Conservation (phyloP, 2,329 filamentous ascomycete species). For the Cladorrhinum sp. region DNA sequence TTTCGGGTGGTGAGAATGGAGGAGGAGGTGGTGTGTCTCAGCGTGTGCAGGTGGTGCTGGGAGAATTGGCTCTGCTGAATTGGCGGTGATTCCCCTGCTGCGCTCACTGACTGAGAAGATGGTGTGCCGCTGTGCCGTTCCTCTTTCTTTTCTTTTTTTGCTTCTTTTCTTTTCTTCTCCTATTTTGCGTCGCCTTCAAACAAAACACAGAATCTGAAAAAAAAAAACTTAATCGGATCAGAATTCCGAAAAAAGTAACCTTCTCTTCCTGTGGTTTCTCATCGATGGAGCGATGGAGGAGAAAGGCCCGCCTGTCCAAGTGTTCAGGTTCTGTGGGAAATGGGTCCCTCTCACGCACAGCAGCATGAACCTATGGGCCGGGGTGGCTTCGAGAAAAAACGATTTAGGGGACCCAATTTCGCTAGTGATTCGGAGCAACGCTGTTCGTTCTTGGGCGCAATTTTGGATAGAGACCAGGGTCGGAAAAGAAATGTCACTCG, state of each 20-base stretch:
- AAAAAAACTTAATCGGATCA: not conserved
- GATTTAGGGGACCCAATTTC: slow-evolving; percentile 8
- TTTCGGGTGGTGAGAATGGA: not conserved
- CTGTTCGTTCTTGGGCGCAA: slow-evolving; percentile 7
- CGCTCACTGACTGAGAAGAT: not conserved
- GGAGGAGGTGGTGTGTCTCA: not conserved
- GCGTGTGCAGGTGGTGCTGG: slow-evolving; percentile 1
- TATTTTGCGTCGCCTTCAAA: not conserved
- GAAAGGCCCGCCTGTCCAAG: too few relatives aligned
- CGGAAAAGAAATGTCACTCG: slow-evolving; percentile 9
- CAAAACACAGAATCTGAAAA: not conserved
- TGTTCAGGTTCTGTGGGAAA: not conserved
- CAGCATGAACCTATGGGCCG: slow-evolving; percentile 8
- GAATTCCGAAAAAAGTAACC: slow-evolving; percentile 7
- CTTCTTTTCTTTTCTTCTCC: not conserved
- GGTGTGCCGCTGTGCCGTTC: not conserved
- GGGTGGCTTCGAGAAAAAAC: slow-evolving; percentile 7
- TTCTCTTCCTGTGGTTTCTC: slow-evolving; percentile 2
- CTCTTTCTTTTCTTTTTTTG: not conserved
- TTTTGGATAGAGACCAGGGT: slow-evolving; percentile 10
- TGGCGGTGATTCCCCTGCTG: not conserved
- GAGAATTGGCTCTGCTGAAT: not conserved
- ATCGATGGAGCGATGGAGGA: not conserved
- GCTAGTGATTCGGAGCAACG: slow-evolving; percentile 12
- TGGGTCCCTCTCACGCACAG: not conserved